Evolutionary conservation across 805 yeast species (phyloP).

Genomic region (Ogataea saltuana): DNA sequence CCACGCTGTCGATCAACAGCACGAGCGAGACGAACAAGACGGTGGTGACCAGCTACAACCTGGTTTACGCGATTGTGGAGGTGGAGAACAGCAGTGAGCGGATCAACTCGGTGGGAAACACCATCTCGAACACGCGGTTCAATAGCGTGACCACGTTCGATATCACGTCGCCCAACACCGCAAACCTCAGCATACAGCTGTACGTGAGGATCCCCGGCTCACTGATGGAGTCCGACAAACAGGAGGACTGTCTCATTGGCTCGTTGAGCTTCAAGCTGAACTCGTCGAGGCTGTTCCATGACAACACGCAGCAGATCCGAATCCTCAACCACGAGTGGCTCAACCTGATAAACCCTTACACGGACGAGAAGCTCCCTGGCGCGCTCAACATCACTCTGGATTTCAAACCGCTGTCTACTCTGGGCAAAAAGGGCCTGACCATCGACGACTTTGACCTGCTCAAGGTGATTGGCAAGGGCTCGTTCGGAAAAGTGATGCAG

Average conservation of each 20-base stretch:
- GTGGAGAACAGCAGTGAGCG: slow-evolving; percentile 92
- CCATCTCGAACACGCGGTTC: slow-evolving; percentile 76
- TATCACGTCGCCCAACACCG: slow-evolving; percentile 56
- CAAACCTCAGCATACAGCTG: slow-evolving; percentile 64
- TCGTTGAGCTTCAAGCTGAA: slow-evolving; percentile 60
- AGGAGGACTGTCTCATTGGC: slow-evolving; percentile 75
- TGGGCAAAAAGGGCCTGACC: slow-evolving; percentile 59
- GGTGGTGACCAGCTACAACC: slow-evolving; percentile 43
- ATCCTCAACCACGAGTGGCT: slow-evolving; percentile 67
- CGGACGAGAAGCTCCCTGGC: slow-evolving; percentile 33
- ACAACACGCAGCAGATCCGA: slow-evolving; percentile 46
- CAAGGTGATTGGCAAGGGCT: slow-evolving; percentile 96
- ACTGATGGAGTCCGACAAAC: slow-evolving; percentile 42
- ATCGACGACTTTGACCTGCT: slow-evolving; percentile 91
- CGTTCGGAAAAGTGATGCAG: slow-evolving; percentile 99
- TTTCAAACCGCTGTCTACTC: slow-evolving; percentile 37
- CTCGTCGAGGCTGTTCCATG: slow-evolving; percentile 17
- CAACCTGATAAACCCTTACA: slow-evolving; percentile 34
- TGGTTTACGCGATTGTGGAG: slow-evolving; percentile 85
- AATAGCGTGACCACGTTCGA: slow-evolving; percentile 91
- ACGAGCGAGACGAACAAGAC: slow-evolving; percentile 57
- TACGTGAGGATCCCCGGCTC: slow-evolving; percentile 77
- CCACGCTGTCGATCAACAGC: slow-evolving; percentile 37
- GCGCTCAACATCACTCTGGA: slow-evolving; percentile 43
- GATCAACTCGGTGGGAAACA: slow-evolving; percentile 83